Evolutionary conservation across 2,329 filamentous ascomycete species (phyloP), one percentile per base, ranked within the genome.

Genomic region (Fusarium sp.): DNA sequence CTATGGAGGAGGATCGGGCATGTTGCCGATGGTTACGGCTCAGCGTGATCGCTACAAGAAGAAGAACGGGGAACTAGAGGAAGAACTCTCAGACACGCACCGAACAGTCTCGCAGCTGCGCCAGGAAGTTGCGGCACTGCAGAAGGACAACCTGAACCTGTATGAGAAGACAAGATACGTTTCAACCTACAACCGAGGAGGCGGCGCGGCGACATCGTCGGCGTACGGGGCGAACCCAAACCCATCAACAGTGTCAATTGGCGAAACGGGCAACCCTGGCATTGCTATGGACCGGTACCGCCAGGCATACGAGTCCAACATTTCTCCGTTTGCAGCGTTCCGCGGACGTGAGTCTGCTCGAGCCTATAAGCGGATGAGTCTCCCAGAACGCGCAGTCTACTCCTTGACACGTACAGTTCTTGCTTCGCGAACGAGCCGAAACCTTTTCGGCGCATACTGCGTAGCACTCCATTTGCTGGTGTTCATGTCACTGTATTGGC

Each of bases 121-220:
- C 42, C 93, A 97, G 74, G 96, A 99, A 78, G 89, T 98, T 63
- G 91, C 94, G 8, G 93, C 94, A 3, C 84, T 99, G 39, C 97
- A 99, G 77, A 97, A 94, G 78, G 96, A 99, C 80, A 99, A 99
- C 77, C 85, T 99, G 35, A 94, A 92, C 74, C 86, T 99, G 10
- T 99, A 99, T 79, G 96, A 99, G 80, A 99, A 98, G 86, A 97
- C 95, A 20, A 89, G 96, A 71, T 99, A 99, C 78, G 90, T 98
- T 24, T 97, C 94, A 9, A 94, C 93, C 4, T 99, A 98, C 83
- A 97, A 91, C 79, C 90, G 94, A 54, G 87, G 87, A 44, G 87
- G 86, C 16, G 85, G 86, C 8, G 86, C 87, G 28, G 80, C 83
- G 38, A 88, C 89, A 8, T 87, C 87, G 16, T 89, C 89, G 15